Evolutionary conservation across 306 rosid species (phyloP).

Genomic region (Dicorynia guianensis): DNA sequence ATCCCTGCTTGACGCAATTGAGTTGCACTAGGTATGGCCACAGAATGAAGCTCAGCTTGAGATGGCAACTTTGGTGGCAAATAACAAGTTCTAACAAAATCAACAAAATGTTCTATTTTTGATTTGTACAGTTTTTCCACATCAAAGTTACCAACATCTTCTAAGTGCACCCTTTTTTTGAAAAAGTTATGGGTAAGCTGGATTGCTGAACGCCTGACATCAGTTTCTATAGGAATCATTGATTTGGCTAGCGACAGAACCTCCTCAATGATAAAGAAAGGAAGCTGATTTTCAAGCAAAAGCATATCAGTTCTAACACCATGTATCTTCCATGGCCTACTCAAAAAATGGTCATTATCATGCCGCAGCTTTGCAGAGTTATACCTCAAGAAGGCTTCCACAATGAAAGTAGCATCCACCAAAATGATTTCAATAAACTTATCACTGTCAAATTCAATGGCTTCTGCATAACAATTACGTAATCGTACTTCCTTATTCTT

Average conservation of each 20-base stretch:
- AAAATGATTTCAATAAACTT: slow-evolving; percentile 21
- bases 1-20: slow-evolving; percentile 40
- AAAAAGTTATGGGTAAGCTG: slow-evolving; percentile 21
- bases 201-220: neutral
- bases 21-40: slow-evolving; percentile 36
- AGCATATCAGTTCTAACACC: neutral
- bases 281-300: slow-evolving; percentile 33
- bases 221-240: neutral
- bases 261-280: slow-evolving; percentile 24
- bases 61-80: neutral
- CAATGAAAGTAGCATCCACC: slow-evolving; percentile 13
- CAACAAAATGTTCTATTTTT: slow-evolving; percentile 36
- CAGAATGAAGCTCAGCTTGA: neutral
- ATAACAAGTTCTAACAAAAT: slow-evolving; percentile 8
- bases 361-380: too few species aligned
- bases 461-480: neutral
- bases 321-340: neutral
- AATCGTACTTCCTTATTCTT: neutral
- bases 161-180: neutral
- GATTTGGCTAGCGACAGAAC: neutral
- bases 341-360: neutral
- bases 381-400: neutral
- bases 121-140: neutral
- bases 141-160: slow-evolving; percentile 34
- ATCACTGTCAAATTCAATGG: neutral